A percentile compares a stretch with the other conserved stretches of the same genome.
Conservation (phyloP, 1,284 basidiomycete species). For the Cryptococcus hybrid region DNA sequence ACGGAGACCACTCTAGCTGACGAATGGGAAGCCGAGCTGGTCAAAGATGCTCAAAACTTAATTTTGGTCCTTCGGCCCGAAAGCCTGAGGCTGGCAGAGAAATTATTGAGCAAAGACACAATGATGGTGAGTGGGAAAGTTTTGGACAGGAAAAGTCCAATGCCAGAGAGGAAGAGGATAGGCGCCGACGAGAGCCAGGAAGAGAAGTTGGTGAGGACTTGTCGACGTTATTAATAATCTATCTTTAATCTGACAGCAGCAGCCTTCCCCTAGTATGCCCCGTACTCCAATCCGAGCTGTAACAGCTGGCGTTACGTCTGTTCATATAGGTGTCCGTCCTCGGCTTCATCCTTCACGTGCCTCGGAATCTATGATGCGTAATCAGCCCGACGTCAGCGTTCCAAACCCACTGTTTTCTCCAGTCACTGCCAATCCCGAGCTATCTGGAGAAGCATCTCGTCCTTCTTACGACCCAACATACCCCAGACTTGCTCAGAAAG, state of each 20-base stretch:
- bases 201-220: slow-evolving; percentile 27
- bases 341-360: slow-evolving; percentile 31
- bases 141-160: slow-evolving; percentile 22
- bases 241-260: too few species aligned
- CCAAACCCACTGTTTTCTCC: slow-evolving; percentile 27
- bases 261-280: slow-evolving; percentile 17
- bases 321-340: slow-evolving; percentile 38
- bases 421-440: not conserved
- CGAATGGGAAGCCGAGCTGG: slow-evolving; percentile 15
- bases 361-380: slow-evolving; percentile 22
- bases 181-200: slow-evolving; percentile 19
- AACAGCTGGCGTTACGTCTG: slow-evolving; percentile 30
- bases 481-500: slow-evolving; percentile 17
- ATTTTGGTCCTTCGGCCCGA: not conserved
- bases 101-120: slow-evolving; percentile 5
- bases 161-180: slow-evolving; percentile 28
- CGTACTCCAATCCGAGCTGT: slow-evolving; percentile 31
- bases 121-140: slow-evolving; percentile 28
- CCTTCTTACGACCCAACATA: slow-evolving; percentile 13
- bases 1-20: slow-evolving; percentile 8
- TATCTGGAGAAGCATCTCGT: slow-evolving; percentile 4
- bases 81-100: slow-evolving; percentile 2
- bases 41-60: slow-evolving; percentile 9
- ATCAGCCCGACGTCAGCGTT: slow-evolving; percentile 30
- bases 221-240: too few species aligned